phyloP scores from a whole-genome alignment of 1,284 basidiomycete species.

The Nidula niveotomentosa region DNA sequence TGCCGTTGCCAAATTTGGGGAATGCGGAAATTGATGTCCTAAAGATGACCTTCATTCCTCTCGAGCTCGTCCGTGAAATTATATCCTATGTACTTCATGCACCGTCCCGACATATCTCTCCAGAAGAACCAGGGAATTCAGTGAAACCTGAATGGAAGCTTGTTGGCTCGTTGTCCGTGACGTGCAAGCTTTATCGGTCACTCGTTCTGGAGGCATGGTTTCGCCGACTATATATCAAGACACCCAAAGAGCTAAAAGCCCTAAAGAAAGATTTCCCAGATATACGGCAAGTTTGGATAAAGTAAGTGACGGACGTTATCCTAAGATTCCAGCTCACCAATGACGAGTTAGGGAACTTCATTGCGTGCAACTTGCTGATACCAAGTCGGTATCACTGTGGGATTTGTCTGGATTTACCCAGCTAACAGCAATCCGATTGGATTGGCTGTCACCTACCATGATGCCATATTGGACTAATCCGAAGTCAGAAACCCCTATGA shows the following conservation, averaged over 20 bases:
- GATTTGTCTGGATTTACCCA: slow-evolving; percentile 20
- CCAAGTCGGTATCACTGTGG: slow-evolving; percentile 15
- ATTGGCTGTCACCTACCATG: slow-evolving; percentile 19
- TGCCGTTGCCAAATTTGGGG: too few species aligned
- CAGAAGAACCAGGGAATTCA: slow-evolving; percentile 10
- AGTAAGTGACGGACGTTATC: too few species aligned
- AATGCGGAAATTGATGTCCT: too few species aligned
- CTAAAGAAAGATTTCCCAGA: too few species aligned
- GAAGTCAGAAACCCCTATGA: slow-evolving; percentile 6
- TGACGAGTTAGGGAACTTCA: slow-evolving; percentile 21
- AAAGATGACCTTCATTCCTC: slow-evolving; percentile 8
- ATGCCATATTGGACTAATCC: slow-evolving; percentile 7
- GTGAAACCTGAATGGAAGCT: slow-evolving; percentile 24
- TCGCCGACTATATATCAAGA: slow-evolving; percentile 18
- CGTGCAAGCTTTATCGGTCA: slow-evolving; percentile 23
- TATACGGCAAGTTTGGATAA: too few species aligned
- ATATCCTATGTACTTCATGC: slow-evolving; percentile 11
- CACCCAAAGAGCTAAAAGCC: slow-evolving; percentile 13
- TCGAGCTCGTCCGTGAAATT: slow-evolving; percentile 21
- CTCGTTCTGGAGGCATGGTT: slow-evolving; percentile 29
- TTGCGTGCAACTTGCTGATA: slow-evolving; percentile 18
- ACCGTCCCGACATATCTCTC: slow-evolving; percentile 1
- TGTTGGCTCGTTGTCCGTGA: slow-evolving; percentile 20
- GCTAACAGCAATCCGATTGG: slow-evolving; percentile 23
- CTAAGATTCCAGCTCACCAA: too few species aligned